These are phyloP conservation scores for Fusarium mundagurra DNA, from an alignment of 2,329 filamentous ascomycete genomes.

Conservation along the genomic window DNA sequence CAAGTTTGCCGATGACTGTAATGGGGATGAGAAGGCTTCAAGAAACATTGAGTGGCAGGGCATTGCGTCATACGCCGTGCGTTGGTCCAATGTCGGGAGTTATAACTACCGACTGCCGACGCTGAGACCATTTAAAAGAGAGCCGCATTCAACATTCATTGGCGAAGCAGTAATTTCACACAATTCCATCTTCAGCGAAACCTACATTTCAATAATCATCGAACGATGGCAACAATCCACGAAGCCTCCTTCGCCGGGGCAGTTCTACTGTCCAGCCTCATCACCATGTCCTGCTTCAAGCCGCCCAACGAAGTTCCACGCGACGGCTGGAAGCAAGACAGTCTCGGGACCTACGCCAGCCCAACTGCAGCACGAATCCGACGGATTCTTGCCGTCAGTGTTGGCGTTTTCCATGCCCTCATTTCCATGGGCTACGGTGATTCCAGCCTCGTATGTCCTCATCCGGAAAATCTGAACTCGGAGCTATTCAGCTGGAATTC, in stretches of 20 bases:
- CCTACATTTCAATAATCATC: fast-evolving
- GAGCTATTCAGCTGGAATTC: not conserved
- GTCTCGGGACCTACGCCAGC: not conserved
- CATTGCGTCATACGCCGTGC: not conserved
- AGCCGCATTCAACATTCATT: no score
- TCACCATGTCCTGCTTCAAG: not conserved
- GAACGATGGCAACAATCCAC: not conserved
- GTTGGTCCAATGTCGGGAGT: not conserved
- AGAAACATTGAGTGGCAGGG: not conserved
- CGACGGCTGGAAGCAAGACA: not conserved
- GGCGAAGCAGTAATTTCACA: not conserved
- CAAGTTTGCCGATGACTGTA: fast-evolving
- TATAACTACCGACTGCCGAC: not conserved
- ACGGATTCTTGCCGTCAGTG: not conserved
- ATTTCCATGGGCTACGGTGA: not conserved
- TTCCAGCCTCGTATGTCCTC: not conserved
- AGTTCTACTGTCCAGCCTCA: not conserved
- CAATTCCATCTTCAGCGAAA: no score
- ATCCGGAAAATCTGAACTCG: not conserved
- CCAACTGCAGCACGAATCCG: not conserved
- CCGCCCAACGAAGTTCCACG: not conserved
- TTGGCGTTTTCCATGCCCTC: not conserved
- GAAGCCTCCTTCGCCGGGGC: not conserved
- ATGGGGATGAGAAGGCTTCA: not conserved
- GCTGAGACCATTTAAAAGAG: not conserved